Percentiles rank a stretch among this genome's conserved stretches.
These are phyloP conservation scores for Gloeostereum incarnatum DNA, from an alignment of 768 basidiomycete genomes.

Conservation along the genomic window DNA sequence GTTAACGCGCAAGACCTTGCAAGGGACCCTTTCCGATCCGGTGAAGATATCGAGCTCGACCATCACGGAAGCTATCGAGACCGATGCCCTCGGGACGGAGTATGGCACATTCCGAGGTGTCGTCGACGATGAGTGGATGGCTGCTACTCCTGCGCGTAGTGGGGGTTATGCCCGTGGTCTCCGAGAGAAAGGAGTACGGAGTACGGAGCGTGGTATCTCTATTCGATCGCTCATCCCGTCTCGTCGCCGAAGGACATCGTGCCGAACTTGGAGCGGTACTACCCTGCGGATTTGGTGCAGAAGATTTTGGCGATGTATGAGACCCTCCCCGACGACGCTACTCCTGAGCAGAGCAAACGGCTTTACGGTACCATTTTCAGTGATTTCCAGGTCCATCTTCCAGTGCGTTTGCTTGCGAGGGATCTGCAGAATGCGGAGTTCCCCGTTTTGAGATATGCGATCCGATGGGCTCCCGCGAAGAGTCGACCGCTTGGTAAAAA, in stretches of 20 bases:
- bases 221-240: slow-evolving; percentile 61
- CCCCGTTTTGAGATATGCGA: slow-evolving; percentile 59
- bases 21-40: slow-evolving; percentile 39
- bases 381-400: slow-evolving; percentile 59
- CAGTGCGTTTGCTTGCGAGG: slow-evolving; percentile 49
- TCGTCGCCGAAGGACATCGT: slow-evolving; percentile 37
- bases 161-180: slow-evolving; percentile 47
- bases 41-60: slow-evolving; percentile 32
- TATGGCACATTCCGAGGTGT: slow-evolving; percentile 65
- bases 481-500: slow-evolving; percentile 44
- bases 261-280: slow-evolving; percentile 54
- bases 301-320: slow-evolving; percentile 36
- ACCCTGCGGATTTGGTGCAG: slow-evolving; percentile 35
- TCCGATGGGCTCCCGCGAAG: slow-evolving; percentile 62
- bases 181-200: slow-evolving; percentile 45
- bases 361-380: slow-evolving; percentile 54
- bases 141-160: no score
- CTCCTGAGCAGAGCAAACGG: slow-evolving; percentile 29
- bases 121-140: slow-evolving; percentile 53
- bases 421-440: slow-evolving; percentile 49
- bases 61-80: slow-evolving; percentile 53
- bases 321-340: no score
- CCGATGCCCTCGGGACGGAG: slow-evolving; percentile 37
- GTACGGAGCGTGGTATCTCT: slow-evolving; percentile 72
- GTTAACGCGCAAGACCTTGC: slow-evolving; percentile 46